Evolutionary conservation across 352 stramenopile genomes (phyloP), one percentile per base, ranked within the genome.

Genomic region (Phytophthora palmivora): DNA sequence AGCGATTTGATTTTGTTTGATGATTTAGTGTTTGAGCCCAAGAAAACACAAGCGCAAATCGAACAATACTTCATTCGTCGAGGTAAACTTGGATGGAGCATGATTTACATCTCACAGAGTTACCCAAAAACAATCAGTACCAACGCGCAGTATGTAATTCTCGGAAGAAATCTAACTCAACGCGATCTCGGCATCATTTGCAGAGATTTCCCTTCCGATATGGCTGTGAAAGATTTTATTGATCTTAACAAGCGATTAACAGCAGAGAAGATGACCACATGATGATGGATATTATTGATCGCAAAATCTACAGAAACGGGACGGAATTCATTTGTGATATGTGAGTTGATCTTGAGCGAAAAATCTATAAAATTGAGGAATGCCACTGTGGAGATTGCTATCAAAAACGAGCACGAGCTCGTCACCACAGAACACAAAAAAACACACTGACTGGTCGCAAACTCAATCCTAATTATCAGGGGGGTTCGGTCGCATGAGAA

Each of bases 231-330:
- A 36, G 22, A 42, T 1, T 62, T 62, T 22, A 62, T 62, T 39
- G 53, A 53, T 41, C 36, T 68, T 16, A 63, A 62, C 36, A 63
- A 68, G 44, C 34, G 10, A 53, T 28, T 28, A n/a, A 68, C 59
- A 39, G 41, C 2, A 2, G 50, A 68, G 18, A 53, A 39, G 24
- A 37, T 60, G 21, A 15, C 19, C 19, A 61, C 43, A 58, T 62
- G 59, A 57, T 62, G 26, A 68, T 66, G 37, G 39, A 66, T 42
- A 66, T 66, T 32, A 39, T 41, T 3, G 12, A 68, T 39, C n/a
- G 59, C 10, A 57, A 57, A 26, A 62, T 56, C n/a, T 58, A 51
- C n/a, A 14, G n/a, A 18, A 68, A 62, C 38, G 14, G 61, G 1
- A 66, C 11, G 3, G 48, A 66, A 3, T 54, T 21, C 14, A 42